These are phyloP conservation scores for Fusarium sp. DNA, from an alignment of 2,329 filamentous ascomycete species.

Conservation along the genomic window DNA sequence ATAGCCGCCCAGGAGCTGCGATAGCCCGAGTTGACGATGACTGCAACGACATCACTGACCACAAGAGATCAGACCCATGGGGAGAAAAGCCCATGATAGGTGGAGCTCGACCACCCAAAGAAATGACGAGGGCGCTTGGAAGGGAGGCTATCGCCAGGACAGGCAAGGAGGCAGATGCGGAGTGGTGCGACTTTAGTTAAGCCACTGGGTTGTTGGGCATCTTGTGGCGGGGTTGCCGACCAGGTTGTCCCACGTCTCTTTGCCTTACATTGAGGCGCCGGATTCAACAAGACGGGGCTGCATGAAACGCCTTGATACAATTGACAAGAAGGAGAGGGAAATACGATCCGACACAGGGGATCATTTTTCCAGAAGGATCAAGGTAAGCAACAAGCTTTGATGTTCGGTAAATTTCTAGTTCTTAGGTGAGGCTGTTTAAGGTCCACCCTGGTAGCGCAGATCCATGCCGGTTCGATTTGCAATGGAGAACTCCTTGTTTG, in stretches of 20 bases:
- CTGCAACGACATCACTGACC: slow-evolving; percentile 11
- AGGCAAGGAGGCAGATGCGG: slow-evolving; percentile 30
- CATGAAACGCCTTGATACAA: not conserved
- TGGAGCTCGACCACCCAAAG: slow-evolving; percentile 15
- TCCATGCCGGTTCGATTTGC: not conserved
- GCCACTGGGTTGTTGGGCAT: slow-evolving; percentile 26
- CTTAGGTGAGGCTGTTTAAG: not conserved
- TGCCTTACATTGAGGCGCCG: not conserved
- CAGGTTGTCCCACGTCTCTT: slow-evolving; percentile 7
- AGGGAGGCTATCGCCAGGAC: slow-evolving; percentile 33
- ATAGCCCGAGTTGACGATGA: not conserved
- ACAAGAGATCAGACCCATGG: not conserved
- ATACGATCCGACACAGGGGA: not conserved
- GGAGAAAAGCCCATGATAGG: slow-evolving; percentile 19
- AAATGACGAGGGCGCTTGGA: slow-evolving; percentile 32
- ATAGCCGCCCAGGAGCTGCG: slow-evolving; percentile 1
- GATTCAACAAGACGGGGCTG: not conserved
- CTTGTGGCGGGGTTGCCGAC: slow-evolving; percentile 25
- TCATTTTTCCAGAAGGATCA: not conserved
- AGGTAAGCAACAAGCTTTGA: not conserved
- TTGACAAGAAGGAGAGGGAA: not conserved
- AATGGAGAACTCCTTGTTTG: slow-evolving; percentile 3
- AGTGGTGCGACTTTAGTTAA: slow-evolving; percentile 31
- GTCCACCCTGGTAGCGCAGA: not conserved
- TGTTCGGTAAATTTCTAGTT: not conserved